phyloP scores from a whole-genome alignment of 257 asterid genomes.

The Scutellaria galericulata region DNA sequence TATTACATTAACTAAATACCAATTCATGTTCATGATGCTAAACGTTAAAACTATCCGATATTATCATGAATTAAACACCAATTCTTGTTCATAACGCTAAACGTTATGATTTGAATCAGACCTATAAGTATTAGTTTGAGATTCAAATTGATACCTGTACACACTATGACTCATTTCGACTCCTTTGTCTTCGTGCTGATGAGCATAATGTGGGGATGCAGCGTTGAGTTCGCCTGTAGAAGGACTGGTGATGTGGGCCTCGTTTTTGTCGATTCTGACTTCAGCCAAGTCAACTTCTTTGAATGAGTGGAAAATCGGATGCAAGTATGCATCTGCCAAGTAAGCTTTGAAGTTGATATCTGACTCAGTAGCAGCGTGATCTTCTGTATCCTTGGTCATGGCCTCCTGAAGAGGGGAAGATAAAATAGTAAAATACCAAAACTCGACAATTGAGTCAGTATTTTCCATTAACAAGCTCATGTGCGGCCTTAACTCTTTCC shows the following conservation, averaged over 20 bases:
- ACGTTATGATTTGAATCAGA: constrained; percentile 43
- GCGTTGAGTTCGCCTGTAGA: constrained; percentile 37
- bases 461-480: too few relatives aligned
- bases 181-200: constrained; percentile 38
- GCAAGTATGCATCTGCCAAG: constrained; percentile 83
- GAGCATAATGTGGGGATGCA: constrained; percentile 37
- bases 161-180: constrained; percentile 38
- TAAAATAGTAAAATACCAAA: not conserved
- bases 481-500: too few relatives aligned
- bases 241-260: constrained; percentile 33
- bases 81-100: constrained; percentile 36
- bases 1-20: too few relatives aligned
- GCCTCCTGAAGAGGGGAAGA: constrained; percentile 67
- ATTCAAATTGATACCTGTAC: constrained; percentile 35
- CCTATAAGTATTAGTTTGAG: constrained; percentile 33
- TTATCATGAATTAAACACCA: constrained; percentile 12
- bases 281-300: constrained; percentile 64
- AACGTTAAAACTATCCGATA: constrained; percentile 11
- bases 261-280: constrained; percentile 53
- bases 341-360: constrained; percentile 59
- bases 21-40: too few relatives aligned
- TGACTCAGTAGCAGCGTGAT: constrained; percentile 44
- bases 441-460: too few relatives aligned
- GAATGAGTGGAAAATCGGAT: constrained; percentile 78
- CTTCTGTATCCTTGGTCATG: constrained; percentile 66